These are phyloP conservation scores for Cornus florida DNA, from an alignment of 148 eudicot genomes.

Conservation along the genomic window DNA sequence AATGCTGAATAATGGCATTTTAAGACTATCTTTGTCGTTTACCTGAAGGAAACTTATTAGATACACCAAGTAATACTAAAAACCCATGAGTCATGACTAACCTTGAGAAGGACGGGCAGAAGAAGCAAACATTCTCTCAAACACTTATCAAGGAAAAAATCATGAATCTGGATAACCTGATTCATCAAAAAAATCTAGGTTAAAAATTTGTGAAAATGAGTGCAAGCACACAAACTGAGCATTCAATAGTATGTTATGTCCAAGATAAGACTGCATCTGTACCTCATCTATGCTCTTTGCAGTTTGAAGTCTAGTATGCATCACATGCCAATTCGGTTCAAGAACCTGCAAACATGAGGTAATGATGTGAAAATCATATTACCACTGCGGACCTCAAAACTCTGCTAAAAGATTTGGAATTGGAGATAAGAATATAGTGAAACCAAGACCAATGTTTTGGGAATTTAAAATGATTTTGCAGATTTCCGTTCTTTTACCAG, in stretches of 20 bases:
- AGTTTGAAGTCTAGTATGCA: conserved; percentile 80
- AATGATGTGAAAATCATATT: background rate
- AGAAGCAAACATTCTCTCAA: conserved; percentile 96
- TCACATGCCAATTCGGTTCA: conserved; percentile 97
- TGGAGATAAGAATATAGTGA: background rate
- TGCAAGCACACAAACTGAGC: background rate
- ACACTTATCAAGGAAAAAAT: conserved; percentile 87
- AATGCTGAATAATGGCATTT: background rate
- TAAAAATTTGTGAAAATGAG: background rate
- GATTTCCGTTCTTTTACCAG: background rate
- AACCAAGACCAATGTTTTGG: background rate
- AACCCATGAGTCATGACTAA: conserved; percentile 27
- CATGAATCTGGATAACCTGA: conserved; percentile 85
- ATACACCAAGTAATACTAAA: background rate
- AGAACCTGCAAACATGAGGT: conserved; percentile 62
- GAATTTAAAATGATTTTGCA: background rate
- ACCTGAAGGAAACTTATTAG: background rate
- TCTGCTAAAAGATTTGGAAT: background rate
- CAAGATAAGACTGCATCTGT: background rate
- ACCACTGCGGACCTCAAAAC: background rate
- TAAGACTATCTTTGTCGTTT: background rate
- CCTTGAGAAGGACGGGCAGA: conserved; percentile 88
- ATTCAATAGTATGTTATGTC: background rate
- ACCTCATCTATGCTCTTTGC: conserved; percentile 99
- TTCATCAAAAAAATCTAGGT: conserved; percentile 11